These are phyloP conservation scores for Hypoxylon sp. DNA, from an alignment of 2,329 filamentous ascomycete species.

Conservation along the genomic window DNA sequence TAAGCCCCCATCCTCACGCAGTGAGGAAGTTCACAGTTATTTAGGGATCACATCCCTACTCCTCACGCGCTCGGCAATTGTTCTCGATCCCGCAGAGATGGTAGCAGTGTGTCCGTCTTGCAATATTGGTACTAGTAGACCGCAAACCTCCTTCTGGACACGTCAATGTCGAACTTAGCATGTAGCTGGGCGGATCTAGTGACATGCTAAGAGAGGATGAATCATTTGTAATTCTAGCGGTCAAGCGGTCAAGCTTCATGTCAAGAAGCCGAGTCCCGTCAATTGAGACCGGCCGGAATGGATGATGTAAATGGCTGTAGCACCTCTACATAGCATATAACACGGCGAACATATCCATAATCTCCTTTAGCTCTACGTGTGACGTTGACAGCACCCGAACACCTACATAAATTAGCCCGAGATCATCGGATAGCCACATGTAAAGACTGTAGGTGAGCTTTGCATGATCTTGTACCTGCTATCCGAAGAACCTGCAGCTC, in stretches of 20 bases:
- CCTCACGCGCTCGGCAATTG: constrained; percentile 35
- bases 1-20: constrained; percentile 38
- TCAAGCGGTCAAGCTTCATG: constrained; percentile 40
- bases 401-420: constrained; percentile 35
- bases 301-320: constrained; percentile 23
- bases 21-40: constrained; percentile 30
- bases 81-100: constrained; percentile 4
- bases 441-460: not conserved
- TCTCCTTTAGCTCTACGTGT: constrained; percentile 16
- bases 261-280: constrained; percentile 8
- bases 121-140: constrained; percentile 20
- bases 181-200: constrained; percentile 1
- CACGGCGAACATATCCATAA: constrained; percentile 17
- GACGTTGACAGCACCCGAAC: constrained; percentile 21
- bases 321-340: constrained; percentile 7
- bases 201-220: constrained; percentile 12
- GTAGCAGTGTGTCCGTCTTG: constrained; percentile 14
- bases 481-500: constrained; percentile 4
- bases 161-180: constrained; percentile 13
- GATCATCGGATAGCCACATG: constrained; percentile 33
- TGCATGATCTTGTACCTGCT: constrained; percentile 21
- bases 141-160: constrained; percentile 7
- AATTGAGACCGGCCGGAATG: constrained; percentile 2
- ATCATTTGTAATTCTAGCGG: constrained; percentile 36
- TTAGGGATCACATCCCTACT: constrained; percentile 29